Evolutionary conservation across 2,329 filamentous ascomycete genomes (phyloP).

Genomic region (Alternaria gaisen): DNA sequence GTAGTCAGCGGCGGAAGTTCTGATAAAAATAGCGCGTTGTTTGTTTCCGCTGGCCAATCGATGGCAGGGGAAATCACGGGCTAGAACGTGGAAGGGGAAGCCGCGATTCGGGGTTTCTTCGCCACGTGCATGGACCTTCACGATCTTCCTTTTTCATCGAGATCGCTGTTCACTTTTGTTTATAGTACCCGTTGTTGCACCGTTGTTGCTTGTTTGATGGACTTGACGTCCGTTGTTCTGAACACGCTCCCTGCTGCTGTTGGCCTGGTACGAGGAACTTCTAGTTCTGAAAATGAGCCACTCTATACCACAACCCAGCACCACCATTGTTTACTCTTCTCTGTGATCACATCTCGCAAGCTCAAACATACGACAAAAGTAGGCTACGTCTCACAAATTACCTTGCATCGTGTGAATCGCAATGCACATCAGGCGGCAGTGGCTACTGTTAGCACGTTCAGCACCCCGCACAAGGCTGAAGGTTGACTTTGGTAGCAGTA

Average conservation of each 20-base stretch:
- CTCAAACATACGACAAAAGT: fast-evolving
- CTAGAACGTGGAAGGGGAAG: constrained; percentile 11
- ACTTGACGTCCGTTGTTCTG: neutral
- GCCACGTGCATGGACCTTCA: constrained; percentile 14
- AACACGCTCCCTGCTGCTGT: neutral
- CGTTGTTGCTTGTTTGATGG: neutral
- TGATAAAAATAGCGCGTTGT: constrained; percentile 24
- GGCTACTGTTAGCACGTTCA: neutral
- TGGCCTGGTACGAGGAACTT: neutral
- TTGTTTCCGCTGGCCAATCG: constrained; percentile 18
- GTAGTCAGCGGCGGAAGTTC: constrained; percentile 19
- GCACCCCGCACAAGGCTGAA: neutral
- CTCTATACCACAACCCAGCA: neutral
- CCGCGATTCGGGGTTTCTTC: constrained; percentile 10
- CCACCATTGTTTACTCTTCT: neutral
- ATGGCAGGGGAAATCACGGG: neutral
- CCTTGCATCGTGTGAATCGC: neutral
- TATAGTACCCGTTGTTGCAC: neutral
- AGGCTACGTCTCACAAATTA: fast-evolving
- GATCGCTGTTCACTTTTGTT: neutral
- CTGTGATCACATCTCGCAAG: neutral
- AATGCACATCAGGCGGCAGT: neutral
- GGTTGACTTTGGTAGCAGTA: neutral
- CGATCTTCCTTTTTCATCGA: neutral
- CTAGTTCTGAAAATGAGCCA: neutral